Conservation (phyloP, 1,139 yeast genomes). For the Maudiozyma humilis region DNA sequence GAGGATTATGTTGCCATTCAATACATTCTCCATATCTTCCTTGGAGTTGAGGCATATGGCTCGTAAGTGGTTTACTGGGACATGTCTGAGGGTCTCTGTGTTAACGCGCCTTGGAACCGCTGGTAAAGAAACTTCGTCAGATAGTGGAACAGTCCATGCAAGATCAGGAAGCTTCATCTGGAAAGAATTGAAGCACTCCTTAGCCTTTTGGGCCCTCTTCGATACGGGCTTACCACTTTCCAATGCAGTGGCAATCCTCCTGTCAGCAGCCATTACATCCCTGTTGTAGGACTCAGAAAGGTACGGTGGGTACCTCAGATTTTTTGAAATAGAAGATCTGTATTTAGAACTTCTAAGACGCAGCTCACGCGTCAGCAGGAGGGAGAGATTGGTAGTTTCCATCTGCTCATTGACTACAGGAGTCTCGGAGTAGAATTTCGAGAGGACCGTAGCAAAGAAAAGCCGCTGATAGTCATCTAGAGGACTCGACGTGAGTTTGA, state of each 20-base stretch:
- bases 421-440: neutral
- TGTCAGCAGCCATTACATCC: too few relatives aligned
- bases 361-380: too few relatives aligned
- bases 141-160: too few relatives aligned
- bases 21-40: neutral
- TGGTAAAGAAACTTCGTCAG: too few relatives aligned
- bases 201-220: too few relatives aligned
- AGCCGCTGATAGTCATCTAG: constrained; percentile 29
- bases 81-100: neutral
- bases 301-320: constrained; percentile 10
- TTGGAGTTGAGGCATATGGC: neutral
- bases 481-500: constrained; percentile 21
- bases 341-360: too few relatives aligned
- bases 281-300: too few relatives aligned
- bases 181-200: too few relatives aligned
- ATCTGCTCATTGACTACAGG: neutral
- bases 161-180: too few relatives aligned
- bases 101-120: neutral
- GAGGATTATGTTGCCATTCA: neutral
- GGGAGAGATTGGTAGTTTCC: too few relatives aligned
- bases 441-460: constrained; percentile 7
- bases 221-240: too few relatives aligned
- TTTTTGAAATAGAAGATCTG: constrained; percentile 11
- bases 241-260: too few relatives aligned
- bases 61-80: neutral